Base-by-base conservation (phyloP, 2,329 filamentous ascomycete species). In the Parastagonospora avenae region DNA sequence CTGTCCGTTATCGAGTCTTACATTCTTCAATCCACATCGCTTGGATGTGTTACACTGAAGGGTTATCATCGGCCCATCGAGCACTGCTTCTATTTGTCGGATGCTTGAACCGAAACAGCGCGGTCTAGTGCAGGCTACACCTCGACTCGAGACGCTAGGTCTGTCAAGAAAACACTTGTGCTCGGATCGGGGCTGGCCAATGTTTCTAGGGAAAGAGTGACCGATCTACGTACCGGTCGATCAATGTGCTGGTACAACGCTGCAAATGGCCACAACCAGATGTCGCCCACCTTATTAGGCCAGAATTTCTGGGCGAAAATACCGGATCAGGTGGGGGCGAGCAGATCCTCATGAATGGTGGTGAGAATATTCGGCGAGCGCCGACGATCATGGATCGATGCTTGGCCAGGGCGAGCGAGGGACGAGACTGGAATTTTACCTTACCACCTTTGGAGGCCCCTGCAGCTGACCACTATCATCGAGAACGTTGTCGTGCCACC, bases 401-500 rank as follows among this genome's bases (percentile, higher is more conserved):
- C 48, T 12, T 39, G 32, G 40, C 48, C 12, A 4, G 36, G 41
- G 27, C 33, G 36, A n/a, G 19, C 28, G 33, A 46, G 16, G 24
- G 50, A 33, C 37, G 24, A 45, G 41, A 33, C 16, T 44, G 50
- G 48, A 56, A 54, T 54, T 41, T 52, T 19, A 38, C 53, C 45
- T 55, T 65, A 35, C 62, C 59, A 12, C 7, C 58, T 63, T 44
- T 4, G 42, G 57, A 52, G 42, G 15, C 36, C 35, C 19, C 37
- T 67, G 66, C 66, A 70, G 60, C 32, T 54, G 39, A 33, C 30
- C 36, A 53, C 41, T 15, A 54, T 39, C 48, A 49, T 47, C 38
- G 45, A 51, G 48, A 54, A 59, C 47, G 59, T 52, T 61, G 44
- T 50, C 45, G 59, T 64, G 47, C 57, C 14, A 66, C 61, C 52